phyloP scores from a whole-genome alignment of 208 protist species.

The Leishmania amazonensis region DNA sequence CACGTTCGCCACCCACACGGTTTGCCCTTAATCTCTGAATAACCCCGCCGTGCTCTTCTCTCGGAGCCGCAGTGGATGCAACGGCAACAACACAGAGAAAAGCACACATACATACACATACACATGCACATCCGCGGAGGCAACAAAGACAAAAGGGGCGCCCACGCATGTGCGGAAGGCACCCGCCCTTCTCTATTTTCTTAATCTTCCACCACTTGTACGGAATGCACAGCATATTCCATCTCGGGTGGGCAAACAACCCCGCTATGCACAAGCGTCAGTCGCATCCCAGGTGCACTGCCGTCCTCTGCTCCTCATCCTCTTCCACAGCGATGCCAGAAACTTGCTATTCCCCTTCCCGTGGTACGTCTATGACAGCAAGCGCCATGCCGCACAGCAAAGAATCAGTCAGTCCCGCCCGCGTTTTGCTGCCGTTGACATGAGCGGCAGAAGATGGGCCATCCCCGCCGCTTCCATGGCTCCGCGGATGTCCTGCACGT shows the following conservation, averaged over 20 bases:
- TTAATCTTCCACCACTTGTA: too few relatives aligned
- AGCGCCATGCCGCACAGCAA: background rate
- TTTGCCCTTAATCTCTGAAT: background rate
- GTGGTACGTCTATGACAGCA: background rate
- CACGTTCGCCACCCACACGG: background rate
- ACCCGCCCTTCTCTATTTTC: background rate
- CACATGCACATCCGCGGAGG: background rate
- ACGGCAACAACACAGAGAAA: background rate
- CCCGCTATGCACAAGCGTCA: too few relatives aligned
- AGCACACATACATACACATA: background rate
- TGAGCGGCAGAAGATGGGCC: conserved; percentile 59
- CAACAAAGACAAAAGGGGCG: too few relatives aligned
- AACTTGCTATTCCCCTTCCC: background rate
- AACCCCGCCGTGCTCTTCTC: background rate
- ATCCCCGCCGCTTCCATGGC: conserved; percentile 76
- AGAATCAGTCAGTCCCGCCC: conserved; percentile 19
- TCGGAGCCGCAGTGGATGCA: too few relatives aligned
- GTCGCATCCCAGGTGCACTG: background rate
- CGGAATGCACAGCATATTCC: background rate
- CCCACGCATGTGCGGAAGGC: background rate
- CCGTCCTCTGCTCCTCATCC: too few relatives aligned
- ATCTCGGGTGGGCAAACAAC: background rate
- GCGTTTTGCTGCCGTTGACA: conserved; percentile 59
- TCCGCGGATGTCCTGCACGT: conserved; percentile 59
- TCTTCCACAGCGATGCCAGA: background rate